Percentiles rank a stretch among this genome's conserved stretches.
These are phyloP conservation scores for Aspergillus nomiae DNA, from an alignment of 2,329 filamentous ascomycete species.

Conservation along the genomic window DNA sequence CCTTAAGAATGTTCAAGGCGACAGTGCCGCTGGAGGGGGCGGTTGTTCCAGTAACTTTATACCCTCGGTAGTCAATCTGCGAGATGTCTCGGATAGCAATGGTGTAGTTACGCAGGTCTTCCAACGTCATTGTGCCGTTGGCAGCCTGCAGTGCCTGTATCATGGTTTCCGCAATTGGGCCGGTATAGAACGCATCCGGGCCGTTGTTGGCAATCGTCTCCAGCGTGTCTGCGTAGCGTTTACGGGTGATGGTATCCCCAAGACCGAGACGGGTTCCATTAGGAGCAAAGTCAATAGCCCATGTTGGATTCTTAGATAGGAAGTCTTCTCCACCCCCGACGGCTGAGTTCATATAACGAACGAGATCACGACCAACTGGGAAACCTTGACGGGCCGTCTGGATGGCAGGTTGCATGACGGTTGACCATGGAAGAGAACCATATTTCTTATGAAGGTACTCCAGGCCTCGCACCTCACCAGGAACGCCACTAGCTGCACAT, in stretches of 20 bases:
- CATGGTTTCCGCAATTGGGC: slow-evolving; percentile 71
- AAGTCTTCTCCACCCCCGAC: slow-evolving; percentile 61
- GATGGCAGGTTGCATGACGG: slow-evolving; percentile 73
- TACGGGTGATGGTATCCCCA: slow-evolving; percentile 77
- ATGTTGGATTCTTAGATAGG: slow-evolving; percentile 71
- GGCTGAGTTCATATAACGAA: slow-evolving; percentile 68
- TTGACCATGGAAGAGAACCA: slow-evolving; percentile 67
- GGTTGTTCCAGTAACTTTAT: slow-evolving; percentile 64
- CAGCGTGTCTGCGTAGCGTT: slow-evolving; percentile 77
- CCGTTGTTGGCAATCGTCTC: slow-evolving; percentile 75
- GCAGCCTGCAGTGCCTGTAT: slow-evolving; percentile 66
- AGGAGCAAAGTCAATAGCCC: slow-evolving; percentile 87
- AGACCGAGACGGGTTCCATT: slow-evolving; percentile 71
- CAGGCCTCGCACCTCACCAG: slow-evolving; percentile 70
- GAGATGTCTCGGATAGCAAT: slow-evolving; percentile 66
- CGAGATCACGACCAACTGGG: slow-evolving; percentile 69
- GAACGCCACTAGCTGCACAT: slow-evolving; percentile 50
- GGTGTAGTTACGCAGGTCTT: slow-evolving; percentile 74
- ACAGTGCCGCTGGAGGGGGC: slow-evolving; percentile 80
- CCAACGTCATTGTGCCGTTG: slow-evolving; percentile 83
- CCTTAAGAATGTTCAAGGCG: slow-evolving; percentile 75
- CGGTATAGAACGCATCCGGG: slow-evolving; percentile 72
- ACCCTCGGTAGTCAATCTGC: slow-evolving; percentile 68
- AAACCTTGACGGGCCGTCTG: slow-evolving; percentile 75
- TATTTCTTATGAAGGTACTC: slow-evolving; percentile 71